These are phyloP conservation scores for Sugiyamaella castrensis DNA, from an alignment of 1,139 yeast species.

Conservation along the genomic window DNA sequence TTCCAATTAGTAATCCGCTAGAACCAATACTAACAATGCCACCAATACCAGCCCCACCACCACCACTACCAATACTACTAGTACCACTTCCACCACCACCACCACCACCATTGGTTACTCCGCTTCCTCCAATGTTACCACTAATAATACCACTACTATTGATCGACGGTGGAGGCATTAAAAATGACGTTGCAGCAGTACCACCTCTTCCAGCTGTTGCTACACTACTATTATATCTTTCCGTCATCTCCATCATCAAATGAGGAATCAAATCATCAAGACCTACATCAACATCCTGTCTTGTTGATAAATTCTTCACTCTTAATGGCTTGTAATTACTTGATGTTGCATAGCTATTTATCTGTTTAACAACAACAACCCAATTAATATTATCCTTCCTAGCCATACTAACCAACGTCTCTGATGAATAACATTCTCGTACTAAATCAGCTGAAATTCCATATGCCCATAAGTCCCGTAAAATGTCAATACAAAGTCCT, in stretches of 20 bases:
- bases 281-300: conserved; percentile 68
- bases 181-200: background rate
- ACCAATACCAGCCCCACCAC: background rate
- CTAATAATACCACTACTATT: conserved; percentile 5
- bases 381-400: conserved; percentile 68
- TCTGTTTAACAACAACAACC: conserved; percentile 70
- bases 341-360: conserved; percentile 33
- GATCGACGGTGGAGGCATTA: conserved; percentile 4
- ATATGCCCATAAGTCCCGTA: conserved; percentile 64
- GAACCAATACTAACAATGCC: background rate
- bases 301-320: conserved; percentile 58
- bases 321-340: conserved; percentile 67
- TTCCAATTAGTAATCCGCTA: background rate
- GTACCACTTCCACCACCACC: background rate
- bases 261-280: conserved; percentile 57
- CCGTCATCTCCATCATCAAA: conserved; percentile 46
- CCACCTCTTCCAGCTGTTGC: background rate
- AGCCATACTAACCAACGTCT: conserved; percentile 66
- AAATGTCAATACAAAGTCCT: conserved; percentile 59
- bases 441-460: conserved; percentile 71
- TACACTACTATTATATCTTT: conserved; percentile 21
- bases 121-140: conserved; percentile 1
- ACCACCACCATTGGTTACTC: background rate
- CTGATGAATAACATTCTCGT: conserved; percentile 50
- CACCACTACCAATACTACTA: background rate